These are phyloP conservation scores for Nicotiana undulata DNA, from an alignment of 257 asterid genomes.

Conservation along the genomic window DNA sequence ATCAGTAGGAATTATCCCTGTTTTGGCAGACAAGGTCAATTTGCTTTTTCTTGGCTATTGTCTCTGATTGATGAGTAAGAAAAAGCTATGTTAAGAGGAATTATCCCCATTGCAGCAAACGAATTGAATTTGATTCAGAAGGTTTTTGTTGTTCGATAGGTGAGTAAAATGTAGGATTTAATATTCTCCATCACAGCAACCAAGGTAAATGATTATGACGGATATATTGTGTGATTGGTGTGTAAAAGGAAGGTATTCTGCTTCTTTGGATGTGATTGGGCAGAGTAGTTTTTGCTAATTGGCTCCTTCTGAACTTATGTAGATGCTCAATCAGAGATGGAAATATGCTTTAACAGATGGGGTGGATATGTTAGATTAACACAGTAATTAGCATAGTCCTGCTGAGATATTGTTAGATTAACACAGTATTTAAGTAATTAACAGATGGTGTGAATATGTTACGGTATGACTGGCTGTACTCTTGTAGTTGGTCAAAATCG, in stretches of 20 bases:
- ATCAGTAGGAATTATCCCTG: too few relatives aligned
- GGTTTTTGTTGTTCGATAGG: not conserved
- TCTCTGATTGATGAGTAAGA: not conserved
- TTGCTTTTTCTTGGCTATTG: too few relatives aligned
- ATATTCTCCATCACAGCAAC: not conserved
- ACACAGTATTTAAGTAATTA: not conserved
- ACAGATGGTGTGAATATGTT: not conserved
- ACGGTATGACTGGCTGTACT: not conserved
- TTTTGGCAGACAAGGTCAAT: too few relatives aligned
- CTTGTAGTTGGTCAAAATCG: not conserved
- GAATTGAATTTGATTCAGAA: slow-evolving; percentile 18
- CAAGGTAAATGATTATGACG: not conserved
- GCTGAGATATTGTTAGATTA: not conserved
- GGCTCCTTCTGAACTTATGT: not conserved
- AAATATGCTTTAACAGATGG: not conserved
- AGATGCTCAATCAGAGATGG: not conserved
- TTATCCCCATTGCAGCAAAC: slow-evolving; percentile 25
- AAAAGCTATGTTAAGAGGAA: not conserved
- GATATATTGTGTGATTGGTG: not conserved
- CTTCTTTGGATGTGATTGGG: not conserved
- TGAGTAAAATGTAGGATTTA: not conserved
- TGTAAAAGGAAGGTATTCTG: not conserved
- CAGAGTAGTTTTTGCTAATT: not conserved
- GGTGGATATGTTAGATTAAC: too few relatives aligned
- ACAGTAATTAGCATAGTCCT: too few relatives aligned